A percentile compares a stretch with the other conserved stretches of the same genome.
Evolutionary conservation across 768 basidiomycete genomes (phyloP).

Genomic region (Gautieria morchelliformis): DNA sequence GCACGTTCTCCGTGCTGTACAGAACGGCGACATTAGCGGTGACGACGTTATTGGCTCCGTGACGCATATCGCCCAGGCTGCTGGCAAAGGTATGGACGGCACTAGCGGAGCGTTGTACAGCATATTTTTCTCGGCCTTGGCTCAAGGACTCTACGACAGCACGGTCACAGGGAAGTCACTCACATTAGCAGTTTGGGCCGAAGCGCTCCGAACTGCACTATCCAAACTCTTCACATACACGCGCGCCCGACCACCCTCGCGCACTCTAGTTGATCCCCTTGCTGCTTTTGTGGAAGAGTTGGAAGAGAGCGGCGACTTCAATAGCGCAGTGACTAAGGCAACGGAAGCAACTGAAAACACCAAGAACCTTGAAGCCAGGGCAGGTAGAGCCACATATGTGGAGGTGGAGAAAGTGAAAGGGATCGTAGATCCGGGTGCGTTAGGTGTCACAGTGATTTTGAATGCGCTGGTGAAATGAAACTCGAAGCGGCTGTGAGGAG

Average conservation of each 20-base stretch:
- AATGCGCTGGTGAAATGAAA: slow-evolving; percentile 34
- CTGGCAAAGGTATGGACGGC: slow-evolving; percentile 83
- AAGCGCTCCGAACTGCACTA: slow-evolving; percentile 49
- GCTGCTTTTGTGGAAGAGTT: slow-evolving; percentile 59
- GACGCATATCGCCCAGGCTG: slow-evolving; percentile 59
- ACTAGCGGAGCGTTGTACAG: slow-evolving; percentile 89
- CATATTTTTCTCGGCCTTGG: slow-evolving; percentile 85
- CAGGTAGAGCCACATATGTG: slow-evolving; percentile 83
- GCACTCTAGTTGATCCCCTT: slow-evolving; percentile 90
- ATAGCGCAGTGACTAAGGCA: slow-evolving; percentile 49
- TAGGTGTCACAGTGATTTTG: slow-evolving; percentile 74
- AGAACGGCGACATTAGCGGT: slow-evolving; percentile 47
- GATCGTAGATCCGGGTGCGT: slow-evolving; percentile 83
- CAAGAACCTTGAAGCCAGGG: slow-evolving; percentile 69
- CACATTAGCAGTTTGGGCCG: slow-evolving; percentile 49
- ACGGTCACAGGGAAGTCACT: slow-evolving; percentile 18
- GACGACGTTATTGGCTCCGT: slow-evolving; percentile 55
- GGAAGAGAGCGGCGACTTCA: slow-evolving; percentile 27
- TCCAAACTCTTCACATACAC: slow-evolving; percentile 71
- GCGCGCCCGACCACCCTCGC: slow-evolving; percentile 77
- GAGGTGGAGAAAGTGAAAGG: slow-evolving; percentile 54
- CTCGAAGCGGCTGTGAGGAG: not conserved
- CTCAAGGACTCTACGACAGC: slow-evolving; percentile 37
- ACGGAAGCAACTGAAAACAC: slow-evolving; percentile 64
- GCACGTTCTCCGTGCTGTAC: slow-evolving; percentile 53